Evolutionary conservation across 1,284 basidiomycete genomes (phyloP).

Genomic region (Ceratobasidium sp.): DNA sequence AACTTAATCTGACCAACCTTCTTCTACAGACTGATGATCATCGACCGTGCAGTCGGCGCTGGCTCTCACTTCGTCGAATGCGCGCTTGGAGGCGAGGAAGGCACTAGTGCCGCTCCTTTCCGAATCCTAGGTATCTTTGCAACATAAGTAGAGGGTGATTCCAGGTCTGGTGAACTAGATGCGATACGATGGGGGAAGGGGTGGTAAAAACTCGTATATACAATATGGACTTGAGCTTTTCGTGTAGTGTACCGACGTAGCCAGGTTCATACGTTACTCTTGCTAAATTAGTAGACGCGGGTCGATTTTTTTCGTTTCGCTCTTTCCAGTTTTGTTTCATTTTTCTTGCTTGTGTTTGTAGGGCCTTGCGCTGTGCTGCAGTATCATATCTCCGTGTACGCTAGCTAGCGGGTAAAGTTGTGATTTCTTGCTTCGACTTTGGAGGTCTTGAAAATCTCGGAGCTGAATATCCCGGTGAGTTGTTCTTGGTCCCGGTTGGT

Average conservation of each 20-base stretch:
- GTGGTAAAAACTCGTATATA: not conserved
- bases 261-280: constrained; percentile 7
- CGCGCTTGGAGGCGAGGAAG: constrained; percentile 82
- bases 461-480: too few relatives aligned
- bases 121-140: constrained; percentile 88
- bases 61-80: constrained; percentile 92
- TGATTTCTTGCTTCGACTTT: too few relatives aligned
- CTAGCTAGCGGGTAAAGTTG: not conserved
- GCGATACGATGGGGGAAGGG: too few relatives aligned
- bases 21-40: constrained; percentile 72
- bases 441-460: too few relatives aligned
- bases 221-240: constrained; percentile 15
- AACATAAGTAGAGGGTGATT: constrained; percentile 60
- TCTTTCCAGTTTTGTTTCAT: not conserved
- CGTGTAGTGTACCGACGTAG: constrained; percentile 7
- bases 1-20: constrained; percentile 28
- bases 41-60: constrained; percentile 80
- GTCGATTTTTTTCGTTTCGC: not conserved
- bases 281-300: not conserved
- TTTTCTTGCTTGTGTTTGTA: not conserved
- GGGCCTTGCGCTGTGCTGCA: constrained; percentile 6
- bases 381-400: not conserved
- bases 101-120: constrained; percentile 78
- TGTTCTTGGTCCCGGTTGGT: too few relatives aligned
- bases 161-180: too few relatives aligned